Conservation (phyloP, 176 grass and related monocot species). For the Oryza officinalis region DNA sequence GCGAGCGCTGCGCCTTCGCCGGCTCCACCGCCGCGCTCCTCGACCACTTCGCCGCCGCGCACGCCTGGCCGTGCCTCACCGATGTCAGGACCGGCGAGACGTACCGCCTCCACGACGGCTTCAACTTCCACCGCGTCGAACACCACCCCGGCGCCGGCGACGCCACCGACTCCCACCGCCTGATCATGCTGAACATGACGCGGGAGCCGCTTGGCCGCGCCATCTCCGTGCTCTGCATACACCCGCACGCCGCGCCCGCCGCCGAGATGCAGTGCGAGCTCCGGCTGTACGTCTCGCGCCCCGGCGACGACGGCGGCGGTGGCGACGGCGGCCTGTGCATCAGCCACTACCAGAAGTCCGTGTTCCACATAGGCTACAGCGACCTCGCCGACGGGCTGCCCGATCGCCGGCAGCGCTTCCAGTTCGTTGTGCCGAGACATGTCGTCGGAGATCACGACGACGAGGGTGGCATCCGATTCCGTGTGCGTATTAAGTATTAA, state of each 20-base stretch:
- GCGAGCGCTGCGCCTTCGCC: background rate
- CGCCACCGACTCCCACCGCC: too few species aligned
- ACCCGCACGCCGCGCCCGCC: background rate
- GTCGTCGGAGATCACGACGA: background rate
- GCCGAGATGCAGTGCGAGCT: background rate
- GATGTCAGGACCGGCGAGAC: rapidly evolving
- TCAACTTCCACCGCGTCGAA: background rate
- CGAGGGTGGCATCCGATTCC: background rate
- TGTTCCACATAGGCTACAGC: background rate
- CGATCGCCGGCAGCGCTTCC: background rate
- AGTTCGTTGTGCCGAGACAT: background rate
- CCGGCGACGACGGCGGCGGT: too few species aligned
- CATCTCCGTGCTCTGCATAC: background rate
- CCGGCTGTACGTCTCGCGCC: background rate
- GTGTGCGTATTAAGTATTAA: background rate
- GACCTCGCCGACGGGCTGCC: slow-evolving; percentile 21
- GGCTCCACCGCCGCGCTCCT: background rate
- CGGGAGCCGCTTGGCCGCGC: background rate
- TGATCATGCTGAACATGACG: background rate
- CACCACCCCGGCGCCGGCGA: background rate
- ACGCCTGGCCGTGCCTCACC: background rate
- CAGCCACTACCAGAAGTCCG: background rate
- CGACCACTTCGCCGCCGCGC: background rate
- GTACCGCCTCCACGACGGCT: background rate
- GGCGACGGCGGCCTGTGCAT: too few species aligned